A percentile compares a stretch with the other conserved stretches of the same genome.
phyloP scores from a whole-genome alignment of 305 asterid species.

The Euphrasia arctica region DNA sequence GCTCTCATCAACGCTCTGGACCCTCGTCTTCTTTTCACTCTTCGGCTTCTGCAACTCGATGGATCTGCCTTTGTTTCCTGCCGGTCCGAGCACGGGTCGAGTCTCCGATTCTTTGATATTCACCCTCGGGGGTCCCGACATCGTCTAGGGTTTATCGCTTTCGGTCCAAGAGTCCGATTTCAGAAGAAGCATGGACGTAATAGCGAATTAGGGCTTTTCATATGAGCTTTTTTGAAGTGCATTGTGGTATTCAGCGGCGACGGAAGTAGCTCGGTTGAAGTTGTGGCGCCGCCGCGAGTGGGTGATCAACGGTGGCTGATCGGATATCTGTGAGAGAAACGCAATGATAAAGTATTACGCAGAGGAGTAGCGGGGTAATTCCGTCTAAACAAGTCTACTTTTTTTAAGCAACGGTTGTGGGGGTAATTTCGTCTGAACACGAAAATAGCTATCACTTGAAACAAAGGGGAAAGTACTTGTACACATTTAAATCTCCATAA shows the following conservation, averaged over 20 bases:
- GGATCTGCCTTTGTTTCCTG: slow-evolving; percentile 74
- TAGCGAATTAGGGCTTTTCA: slow-evolving; percentile 24
- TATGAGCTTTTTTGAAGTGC: slow-evolving; percentile 25
- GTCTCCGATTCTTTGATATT: slow-evolving; percentile 47
- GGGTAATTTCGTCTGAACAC: no score
- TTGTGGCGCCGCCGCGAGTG: not conserved
- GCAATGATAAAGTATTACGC: no score
- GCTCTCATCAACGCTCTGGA: slow-evolving; percentile 29
- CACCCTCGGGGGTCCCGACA: slow-evolving; percentile 60
- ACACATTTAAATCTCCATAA: no score
- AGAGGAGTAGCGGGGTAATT: no score
- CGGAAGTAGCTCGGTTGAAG: not conserved
- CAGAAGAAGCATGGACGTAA: slow-evolving; percentile 6
- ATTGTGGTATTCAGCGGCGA: slow-evolving; percentile 18
- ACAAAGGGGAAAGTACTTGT: no score
- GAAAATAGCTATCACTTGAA: no score
- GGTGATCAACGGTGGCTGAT: slow-evolving; percentile 18
- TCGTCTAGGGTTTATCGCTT: slow-evolving; percentile 15
- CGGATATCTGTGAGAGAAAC: not conserved
- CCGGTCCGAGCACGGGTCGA: slow-evolving; percentile 76
- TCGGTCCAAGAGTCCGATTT: slow-evolving; percentile 1
- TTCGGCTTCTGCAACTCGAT: slow-evolving; percentile 46
- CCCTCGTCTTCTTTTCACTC: slow-evolving; percentile 34
- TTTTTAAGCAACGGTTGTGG: no score
- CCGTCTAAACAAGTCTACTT: no score